A percentile compares a stretch with the other conserved stretches of the same genome.
Conservation (phyloP, 139 green algal species). For the Tetradesmus obliquus region DNA sequence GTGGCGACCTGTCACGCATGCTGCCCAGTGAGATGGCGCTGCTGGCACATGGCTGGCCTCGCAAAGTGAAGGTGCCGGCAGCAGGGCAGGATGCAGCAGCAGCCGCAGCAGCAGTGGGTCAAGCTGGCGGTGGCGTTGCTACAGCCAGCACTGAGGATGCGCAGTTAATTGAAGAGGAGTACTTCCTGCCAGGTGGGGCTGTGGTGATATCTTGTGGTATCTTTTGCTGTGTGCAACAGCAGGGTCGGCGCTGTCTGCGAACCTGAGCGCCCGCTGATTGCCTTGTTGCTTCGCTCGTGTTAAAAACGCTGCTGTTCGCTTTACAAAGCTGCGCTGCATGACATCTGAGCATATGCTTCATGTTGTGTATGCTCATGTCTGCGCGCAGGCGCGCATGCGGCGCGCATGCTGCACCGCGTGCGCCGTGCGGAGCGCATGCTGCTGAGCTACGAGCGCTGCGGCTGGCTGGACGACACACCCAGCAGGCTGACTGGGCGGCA, state of each 20-base stretch:
- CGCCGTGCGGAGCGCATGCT: conserved; percentile 86
- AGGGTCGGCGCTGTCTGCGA: too few relatives aligned
- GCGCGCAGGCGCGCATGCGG: conserved; percentile 62
- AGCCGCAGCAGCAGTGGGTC: conserved; percentile 2
- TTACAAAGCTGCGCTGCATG: too few relatives aligned
- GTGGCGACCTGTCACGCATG: conserved; percentile 88
- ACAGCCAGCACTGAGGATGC: conserved; percentile 20
- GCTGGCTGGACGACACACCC: conserved; percentile 88
- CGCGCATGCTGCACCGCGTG: conserved; percentile 85
- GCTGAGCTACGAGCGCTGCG: conserved; percentile 89
- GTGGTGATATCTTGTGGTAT: not conserved
- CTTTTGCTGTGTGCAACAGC: too few relatives aligned
- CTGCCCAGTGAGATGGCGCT: conserved; percentile 88
- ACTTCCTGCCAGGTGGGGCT: conserved; percentile 62
- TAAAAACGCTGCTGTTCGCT: too few relatives aligned
- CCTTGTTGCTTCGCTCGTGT: too few relatives aligned
- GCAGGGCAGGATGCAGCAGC: conserved; percentile 22
- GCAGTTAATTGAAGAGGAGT: conserved; percentile 59
- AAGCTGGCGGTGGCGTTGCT: not conserved
- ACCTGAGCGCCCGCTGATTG: too few relatives aligned
- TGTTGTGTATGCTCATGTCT: too few relatives aligned
- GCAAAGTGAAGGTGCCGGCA: conserved; percentile 39
- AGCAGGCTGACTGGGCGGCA: conserved; percentile 69
- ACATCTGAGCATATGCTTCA: too few relatives aligned
- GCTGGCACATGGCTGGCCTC: conserved; percentile 85